phyloP scores from a whole-genome alignment of 2,329 filamentous ascomycete species.

The Zymoseptoria passerinii region DNA sequence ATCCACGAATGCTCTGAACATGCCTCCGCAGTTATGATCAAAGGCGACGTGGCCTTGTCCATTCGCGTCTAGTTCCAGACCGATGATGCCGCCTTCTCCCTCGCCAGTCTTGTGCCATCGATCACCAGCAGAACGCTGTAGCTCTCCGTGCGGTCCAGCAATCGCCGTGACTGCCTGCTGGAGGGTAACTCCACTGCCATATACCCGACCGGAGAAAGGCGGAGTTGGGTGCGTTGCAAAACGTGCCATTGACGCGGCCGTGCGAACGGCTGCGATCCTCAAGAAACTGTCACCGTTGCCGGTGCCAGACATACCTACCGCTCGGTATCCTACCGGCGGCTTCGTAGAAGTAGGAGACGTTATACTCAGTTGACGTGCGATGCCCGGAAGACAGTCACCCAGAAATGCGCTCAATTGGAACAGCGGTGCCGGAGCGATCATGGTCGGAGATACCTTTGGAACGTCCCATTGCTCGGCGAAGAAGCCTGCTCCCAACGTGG shows the following conservation, averaged over 20 bases:
- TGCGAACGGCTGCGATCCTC: constrained; percentile 60
- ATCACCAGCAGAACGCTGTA: constrained; percentile 64
- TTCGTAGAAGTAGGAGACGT: background rate
- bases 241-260: constrained; percentile 62
- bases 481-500: constrained; percentile 73
- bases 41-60: constrained; percentile 52
- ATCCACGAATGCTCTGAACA: constrained; percentile 75
- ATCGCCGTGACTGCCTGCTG: constrained; percentile 55
- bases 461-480: constrained; percentile 77
- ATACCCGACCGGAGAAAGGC: background rate
- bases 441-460: background rate
- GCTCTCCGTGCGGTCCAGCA: constrained; percentile 61
- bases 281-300: constrained; percentile 88
- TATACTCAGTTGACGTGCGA: constrained; percentile 11
- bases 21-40: constrained; percentile 78
- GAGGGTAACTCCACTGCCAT: constrained; percentile 34
- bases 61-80: constrained; percentile 53
- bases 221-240: constrained; percentile 39
- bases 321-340: constrained; percentile 11
- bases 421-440: background rate
- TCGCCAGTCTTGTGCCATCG: constrained; percentile 68
- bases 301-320: constrained; percentile 27
- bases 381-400: constrained; percentile 19
- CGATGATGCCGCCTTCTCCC: constrained; percentile 79
- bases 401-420: constrained; percentile 6